phyloP scores from a whole-genome alignment of 2,329 filamentous ascomycete genomes.

The Tolypocladium pustulatum region DNA sequence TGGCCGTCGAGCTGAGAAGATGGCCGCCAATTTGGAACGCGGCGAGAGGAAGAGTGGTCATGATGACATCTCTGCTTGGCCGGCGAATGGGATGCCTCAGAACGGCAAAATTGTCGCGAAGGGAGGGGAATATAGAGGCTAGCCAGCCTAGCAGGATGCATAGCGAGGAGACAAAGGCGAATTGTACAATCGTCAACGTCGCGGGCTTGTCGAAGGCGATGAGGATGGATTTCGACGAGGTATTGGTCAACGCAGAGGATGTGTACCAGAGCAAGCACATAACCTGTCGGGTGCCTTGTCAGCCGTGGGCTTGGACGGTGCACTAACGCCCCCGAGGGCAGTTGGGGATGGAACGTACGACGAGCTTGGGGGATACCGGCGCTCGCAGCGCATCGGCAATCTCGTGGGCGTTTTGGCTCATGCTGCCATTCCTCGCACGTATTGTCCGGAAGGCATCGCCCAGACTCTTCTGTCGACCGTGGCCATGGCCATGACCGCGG shows the following conservation, averaged over 20 bases:
- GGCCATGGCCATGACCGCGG: constrained; percentile 48
- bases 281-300: constrained; percentile 36
- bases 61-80: constrained; percentile 72
- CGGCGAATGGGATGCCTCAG: constrained; percentile 74
- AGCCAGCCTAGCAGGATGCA: constrained; percentile 73
- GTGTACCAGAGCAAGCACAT: constrained; percentile 90
- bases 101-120: constrained; percentile 65
- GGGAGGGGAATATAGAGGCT: constrained; percentile 57
- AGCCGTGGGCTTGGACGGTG: not conserved
- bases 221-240: constrained; percentile 93
- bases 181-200: constrained; percentile 86
- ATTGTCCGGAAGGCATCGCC: constrained; percentile 81
- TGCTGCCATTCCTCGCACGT: constrained; percentile 68
- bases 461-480: constrained; percentile 74
- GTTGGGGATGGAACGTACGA: constrained; percentile 46
- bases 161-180: constrained; percentile 81
- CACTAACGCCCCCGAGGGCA: not conserved
- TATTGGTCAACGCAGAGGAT: constrained; percentile 92
- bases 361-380: constrained; percentile 76
- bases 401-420: constrained; percentile 88
- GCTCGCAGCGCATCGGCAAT: constrained; percentile 84
- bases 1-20: constrained; percentile 87
- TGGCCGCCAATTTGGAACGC: constrained; percentile 90
- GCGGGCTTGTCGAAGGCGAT: constrained; percentile 85
- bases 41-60: constrained; percentile 81